Conservation (phyloP, 1,284 basidiomycete genomes). For the Ganoderma boninense region DNA sequence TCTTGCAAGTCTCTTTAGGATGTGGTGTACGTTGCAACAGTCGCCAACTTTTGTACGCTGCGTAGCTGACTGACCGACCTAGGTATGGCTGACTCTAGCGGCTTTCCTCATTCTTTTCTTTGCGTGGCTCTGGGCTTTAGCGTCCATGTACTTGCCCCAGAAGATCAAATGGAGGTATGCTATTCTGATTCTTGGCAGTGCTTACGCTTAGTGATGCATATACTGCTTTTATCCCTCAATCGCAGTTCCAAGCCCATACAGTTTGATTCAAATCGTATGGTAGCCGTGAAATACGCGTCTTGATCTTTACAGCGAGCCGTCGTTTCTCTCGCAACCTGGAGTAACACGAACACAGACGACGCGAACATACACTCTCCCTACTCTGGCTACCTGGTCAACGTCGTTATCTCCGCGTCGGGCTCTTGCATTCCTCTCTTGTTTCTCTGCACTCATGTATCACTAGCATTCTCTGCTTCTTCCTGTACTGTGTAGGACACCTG, state of each 20-base stretch:
- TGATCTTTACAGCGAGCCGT: no score
- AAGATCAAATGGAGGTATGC: background rate
- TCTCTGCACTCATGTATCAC: background rate
- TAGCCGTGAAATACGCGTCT: no score
- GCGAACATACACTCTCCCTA: no score
- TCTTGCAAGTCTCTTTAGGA: conserved; percentile 52
- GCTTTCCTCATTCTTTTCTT: background rate
- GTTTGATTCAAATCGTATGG: background rate
- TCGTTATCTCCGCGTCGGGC: no score
- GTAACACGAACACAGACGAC: no score
- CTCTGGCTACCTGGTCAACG: no score
- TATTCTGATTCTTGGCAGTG: no score
- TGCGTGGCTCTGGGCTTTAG: background rate
- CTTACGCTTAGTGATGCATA: background rate
- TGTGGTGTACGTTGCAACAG: conserved; percentile 52
- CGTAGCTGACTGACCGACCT: background rate
- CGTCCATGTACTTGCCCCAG: background rate
- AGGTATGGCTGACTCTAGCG: background rate
- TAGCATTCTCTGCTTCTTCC: background rate
- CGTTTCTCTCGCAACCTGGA: no score
- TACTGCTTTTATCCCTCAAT: background rate
- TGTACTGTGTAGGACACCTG: background rate
- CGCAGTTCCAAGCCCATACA: no score
- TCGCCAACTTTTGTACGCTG: background rate
- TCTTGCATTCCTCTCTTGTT: background rate